Conservation (phyloP, 2,329 filamentous ascomycete species). For the Microsporum ferrugineum region DNA sequence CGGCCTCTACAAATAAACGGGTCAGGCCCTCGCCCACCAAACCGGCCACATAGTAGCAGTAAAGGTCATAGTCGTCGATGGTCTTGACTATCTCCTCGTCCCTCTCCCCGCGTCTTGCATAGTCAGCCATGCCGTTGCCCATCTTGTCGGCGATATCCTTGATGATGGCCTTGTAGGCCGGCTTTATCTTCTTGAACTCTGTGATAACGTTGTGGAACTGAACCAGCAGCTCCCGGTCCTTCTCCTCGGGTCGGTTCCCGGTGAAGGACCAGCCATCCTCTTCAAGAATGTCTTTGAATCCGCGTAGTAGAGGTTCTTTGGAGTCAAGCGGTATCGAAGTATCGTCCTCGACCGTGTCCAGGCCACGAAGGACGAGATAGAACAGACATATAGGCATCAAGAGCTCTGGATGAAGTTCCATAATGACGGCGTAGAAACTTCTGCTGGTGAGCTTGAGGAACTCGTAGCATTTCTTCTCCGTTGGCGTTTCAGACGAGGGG, state of each 20-base stretch:
- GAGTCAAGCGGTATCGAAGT: conserved; percentile 73
- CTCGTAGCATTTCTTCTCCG: conserved; percentile 71
- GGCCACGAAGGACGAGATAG: conserved; percentile 80
- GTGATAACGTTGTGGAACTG: conserved; percentile 79
- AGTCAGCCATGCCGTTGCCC: conserved; percentile 98
- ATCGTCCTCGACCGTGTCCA: conserved; percentile 98
- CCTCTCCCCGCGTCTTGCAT: conserved; percentile 70
- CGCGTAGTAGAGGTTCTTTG: conserved; percentile 76
- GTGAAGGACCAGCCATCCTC: conserved; percentile 83
- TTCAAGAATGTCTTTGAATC: conserved; percentile 69
- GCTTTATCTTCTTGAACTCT: conserved; percentile 82
- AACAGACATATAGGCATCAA: conserved; percentile 81
- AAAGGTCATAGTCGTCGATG: conserved; percentile 81
- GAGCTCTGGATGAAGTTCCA: conserved; percentile 90
- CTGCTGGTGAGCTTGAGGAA: conserved; percentile 81
- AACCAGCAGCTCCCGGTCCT: conserved; percentile 82
- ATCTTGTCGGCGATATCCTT: conserved; percentile 87
- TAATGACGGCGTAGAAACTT: conserved; percentile 85
- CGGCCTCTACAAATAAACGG: conserved; percentile 73
- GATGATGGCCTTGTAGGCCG: conserved; percentile 73
- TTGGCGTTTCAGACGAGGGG: conserved; percentile 58
- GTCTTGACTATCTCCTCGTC: conserved; percentile 71
- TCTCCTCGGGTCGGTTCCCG: conserved; percentile 79
- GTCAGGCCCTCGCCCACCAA: conserved; percentile 93
- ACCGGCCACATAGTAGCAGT: conserved; percentile 97